A percentile compares a stretch with the other conserved stretches of the same genome.
These are phyloP conservation scores for Cadophora malorum DNA, from an alignment of 2,329 filamentous ascomycete genomes.

Conservation along the genomic window DNA sequence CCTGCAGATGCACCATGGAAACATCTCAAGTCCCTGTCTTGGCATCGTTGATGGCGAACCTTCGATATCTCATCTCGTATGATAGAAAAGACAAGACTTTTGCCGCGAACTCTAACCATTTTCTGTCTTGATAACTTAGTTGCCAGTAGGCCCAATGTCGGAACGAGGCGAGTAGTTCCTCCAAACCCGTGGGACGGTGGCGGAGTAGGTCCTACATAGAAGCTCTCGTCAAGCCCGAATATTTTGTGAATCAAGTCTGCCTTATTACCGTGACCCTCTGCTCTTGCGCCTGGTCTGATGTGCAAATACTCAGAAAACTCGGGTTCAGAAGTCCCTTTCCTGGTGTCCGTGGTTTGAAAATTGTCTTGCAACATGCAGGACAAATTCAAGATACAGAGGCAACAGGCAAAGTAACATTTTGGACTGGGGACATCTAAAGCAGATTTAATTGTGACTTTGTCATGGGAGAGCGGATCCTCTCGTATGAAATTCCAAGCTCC, in stretches of 20 bases:
- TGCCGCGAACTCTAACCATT: slow-evolving; percentile 9
- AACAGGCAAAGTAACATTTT: neutral
- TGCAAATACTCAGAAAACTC: neutral
- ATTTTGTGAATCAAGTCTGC: neutral
- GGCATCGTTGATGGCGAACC: slow-evolving; percentile 1
- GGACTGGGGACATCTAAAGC: neutral
- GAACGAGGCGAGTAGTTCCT: neutral
- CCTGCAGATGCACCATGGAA: neutral
- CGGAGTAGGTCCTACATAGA: neutral
- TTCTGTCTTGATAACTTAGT: neutral
- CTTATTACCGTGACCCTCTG: neutral
- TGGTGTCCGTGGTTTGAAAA: neutral
- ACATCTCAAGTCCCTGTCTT: slow-evolving; percentile 4
- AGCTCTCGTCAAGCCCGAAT: neutral
- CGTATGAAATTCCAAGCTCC: neutral
- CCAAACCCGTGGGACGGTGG: neutral
- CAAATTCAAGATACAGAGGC: neutral
- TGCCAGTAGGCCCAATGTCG: neutral
- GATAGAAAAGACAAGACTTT: slow-evolving; percentile 10
- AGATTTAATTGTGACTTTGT: neutral
- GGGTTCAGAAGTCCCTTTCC: neutral
- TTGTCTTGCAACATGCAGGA: neutral
- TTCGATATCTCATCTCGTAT: slow-evolving; percentile 15
- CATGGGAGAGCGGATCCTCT: slow-evolving; percentile 2
- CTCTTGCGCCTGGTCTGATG: neutral